Evolutionary conservation across 2,329 filamentous ascomycete genomes (phyloP).

Genomic region (Saccharata proteae): DNA sequence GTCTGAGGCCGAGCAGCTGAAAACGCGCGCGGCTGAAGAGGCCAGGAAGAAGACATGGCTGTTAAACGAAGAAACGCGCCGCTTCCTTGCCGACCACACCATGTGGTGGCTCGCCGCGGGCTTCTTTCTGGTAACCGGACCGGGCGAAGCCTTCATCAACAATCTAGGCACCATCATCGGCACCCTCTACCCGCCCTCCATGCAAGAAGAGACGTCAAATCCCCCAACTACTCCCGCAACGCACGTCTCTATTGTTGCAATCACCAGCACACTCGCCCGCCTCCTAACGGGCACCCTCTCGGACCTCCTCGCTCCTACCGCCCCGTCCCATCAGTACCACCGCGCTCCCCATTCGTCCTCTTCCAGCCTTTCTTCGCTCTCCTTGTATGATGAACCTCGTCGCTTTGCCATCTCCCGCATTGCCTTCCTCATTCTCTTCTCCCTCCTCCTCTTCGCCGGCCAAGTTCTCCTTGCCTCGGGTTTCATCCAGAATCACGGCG

Average conservation of each 20-base stretch:
- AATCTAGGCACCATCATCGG: conserved; percentile 90
- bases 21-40: conserved; percentile 38
- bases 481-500: conserved; percentile 56
- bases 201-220: conserved; percentile 17
- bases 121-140: conserved; percentile 87
- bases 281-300: conserved; percentile 82
- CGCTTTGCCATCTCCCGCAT: conserved; percentile 62
- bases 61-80: conserved; percentile 77
- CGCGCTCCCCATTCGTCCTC: conserved; percentile 34
- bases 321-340: conserved; percentile 34
- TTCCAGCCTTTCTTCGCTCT: conserved; percentile 27
- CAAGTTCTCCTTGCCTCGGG: conserved; percentile 70
- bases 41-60: conserved; percentile 75
- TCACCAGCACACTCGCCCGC: conserved; percentile 81
- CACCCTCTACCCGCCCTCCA: conserved; percentile 60
- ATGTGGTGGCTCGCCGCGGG: conserved; percentile 93
- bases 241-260: conserved; percentile 83
- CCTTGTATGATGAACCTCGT: conserved; percentile 12
- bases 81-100: conserved; percentile 74
- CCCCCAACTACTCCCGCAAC: conserved; percentile 57
- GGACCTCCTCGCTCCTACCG: conserved; percentile 65
- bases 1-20: conserved; percentile 34
- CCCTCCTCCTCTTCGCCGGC: conserved; percentile 58
- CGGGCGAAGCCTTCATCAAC: conserved; percentile 96
- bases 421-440: conserved; percentile 64